Conservation (phyloP, 2,329 filamentous ascomycete species). For the Fonsecaea multimorphosa region DNA sequence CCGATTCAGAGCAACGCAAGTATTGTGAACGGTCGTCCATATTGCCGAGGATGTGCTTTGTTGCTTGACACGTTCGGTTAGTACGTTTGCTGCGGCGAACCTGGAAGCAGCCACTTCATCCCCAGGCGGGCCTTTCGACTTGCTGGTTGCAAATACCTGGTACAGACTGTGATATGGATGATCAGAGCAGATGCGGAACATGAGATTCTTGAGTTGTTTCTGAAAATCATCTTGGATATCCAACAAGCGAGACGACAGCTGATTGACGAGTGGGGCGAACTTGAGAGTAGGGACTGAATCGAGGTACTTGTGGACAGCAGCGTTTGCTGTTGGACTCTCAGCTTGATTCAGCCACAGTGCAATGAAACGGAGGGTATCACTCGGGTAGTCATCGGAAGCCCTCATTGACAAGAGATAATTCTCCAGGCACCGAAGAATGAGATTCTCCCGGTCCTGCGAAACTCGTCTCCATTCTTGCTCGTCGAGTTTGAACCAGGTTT, state of each 20-base stretch:
- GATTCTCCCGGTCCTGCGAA: slow-evolving; percentile 75
- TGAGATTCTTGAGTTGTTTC: slow-evolving; percentile 71
- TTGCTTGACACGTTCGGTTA: slow-evolving; percentile 67
- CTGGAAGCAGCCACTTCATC: slow-evolving; percentile 78
- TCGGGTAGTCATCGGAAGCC: slow-evolving; percentile 86
- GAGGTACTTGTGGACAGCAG: slow-evolving; percentile 73
- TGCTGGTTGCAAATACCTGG: slow-evolving; percentile 85
- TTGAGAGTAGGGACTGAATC: slow-evolving; percentile 82
- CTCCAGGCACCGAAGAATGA: slow-evolving; percentile 85
- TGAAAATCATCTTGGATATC: slow-evolving; percentile 76
- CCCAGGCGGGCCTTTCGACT: slow-evolving; percentile 65
- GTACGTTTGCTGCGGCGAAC: slow-evolving; percentile 71
- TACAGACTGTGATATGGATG: slow-evolving; percentile 98
- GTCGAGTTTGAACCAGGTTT: slow-evolving; percentile 88
- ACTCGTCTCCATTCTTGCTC: slow-evolving; percentile 83
- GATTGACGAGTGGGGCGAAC: slow-evolving; percentile 92
- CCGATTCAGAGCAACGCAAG: slow-evolving; percentile 68
- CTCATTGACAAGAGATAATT: slow-evolving; percentile 88
- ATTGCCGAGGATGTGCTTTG: slow-evolving; percentile 60
- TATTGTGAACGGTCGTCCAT: slow-evolving; percentile 75
- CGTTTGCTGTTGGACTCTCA: slow-evolving; percentile 75
- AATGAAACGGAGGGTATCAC: slow-evolving; percentile 88
- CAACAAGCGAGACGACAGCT: slow-evolving; percentile 90
- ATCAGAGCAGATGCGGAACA: slow-evolving; percentile 84
- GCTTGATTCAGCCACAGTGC: slow-evolving; percentile 92